These are phyloP conservation scores for Linnemannia elongata DNA, from an alignment of 192 early-diverging fungal species.

Conservation along the genomic window DNA sequence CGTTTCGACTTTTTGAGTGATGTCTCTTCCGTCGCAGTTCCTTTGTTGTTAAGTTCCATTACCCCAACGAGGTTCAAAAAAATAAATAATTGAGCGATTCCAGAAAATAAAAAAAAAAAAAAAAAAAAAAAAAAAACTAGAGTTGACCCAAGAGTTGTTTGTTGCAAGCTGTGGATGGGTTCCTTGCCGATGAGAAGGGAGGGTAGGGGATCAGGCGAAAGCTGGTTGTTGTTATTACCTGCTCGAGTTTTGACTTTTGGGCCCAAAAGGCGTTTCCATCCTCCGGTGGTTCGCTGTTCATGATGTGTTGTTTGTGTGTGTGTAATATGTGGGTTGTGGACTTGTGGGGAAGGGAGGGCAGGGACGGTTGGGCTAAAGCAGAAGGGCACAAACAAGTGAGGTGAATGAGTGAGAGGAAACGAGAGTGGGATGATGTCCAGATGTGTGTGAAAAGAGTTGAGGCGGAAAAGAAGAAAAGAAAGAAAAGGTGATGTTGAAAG, in stretches of 20 bases:
- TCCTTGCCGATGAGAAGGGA: neutral
- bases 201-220: neutral
- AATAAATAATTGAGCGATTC: neutral
- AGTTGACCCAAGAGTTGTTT: neutral
- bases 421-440: neutral
- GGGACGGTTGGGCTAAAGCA: too few species aligned
- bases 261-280: conserved; percentile 49
- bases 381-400: too few species aligned
- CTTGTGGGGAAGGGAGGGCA: neutral
- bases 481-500: neutral
- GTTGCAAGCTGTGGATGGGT: neutral
- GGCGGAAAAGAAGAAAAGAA: neutral
- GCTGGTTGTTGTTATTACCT: conserved; percentile 25
- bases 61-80: conserved; percentile 17
- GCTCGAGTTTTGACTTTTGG: conserved; percentile 45
- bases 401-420: too few species aligned
- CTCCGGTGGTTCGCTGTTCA: conserved; percentile 54
- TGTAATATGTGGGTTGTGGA: neutral
- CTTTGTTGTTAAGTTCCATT: neutral
- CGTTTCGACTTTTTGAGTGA: neutral
- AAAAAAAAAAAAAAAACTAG: neutral
- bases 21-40: neutral
- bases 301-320: neutral
- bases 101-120: neutral
- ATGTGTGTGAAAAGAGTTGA: neutral